Percentiles rank a stretch among this genome's conserved stretches.
Conservation (phyloP, 441 rosid genomes). For the Pelargonium cotyledonis region DNA sequence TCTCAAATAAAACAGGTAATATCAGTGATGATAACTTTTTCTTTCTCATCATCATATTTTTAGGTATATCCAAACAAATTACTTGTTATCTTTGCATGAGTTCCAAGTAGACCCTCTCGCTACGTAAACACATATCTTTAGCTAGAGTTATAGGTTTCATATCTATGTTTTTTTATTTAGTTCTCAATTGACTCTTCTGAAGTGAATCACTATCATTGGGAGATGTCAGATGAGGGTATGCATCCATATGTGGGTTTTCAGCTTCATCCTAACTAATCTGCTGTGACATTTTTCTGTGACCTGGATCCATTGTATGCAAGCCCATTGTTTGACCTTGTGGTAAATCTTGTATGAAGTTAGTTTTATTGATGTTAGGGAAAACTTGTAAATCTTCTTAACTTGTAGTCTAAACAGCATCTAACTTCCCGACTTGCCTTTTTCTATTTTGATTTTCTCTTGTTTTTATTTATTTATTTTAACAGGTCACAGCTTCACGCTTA, state of each 20-base stretch:
- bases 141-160: background rate
- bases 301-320: too few species aligned
- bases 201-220: background rate
- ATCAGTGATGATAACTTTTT: background rate
- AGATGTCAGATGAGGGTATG: too few species aligned
- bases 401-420: background rate
- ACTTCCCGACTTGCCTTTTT: background rate
- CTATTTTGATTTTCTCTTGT: constrained; percentile 5
- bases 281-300: too few species aligned
- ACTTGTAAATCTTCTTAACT: background rate
- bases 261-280: too few species aligned
- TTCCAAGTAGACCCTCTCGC: background rate
- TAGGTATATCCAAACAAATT: background rate
- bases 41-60: background rate
- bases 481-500: constrained; percentile 90
- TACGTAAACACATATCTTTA: background rate
- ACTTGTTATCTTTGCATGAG: background rate
- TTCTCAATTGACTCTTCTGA: background rate
- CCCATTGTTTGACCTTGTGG: background rate
- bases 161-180: background rate
- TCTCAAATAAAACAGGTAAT: constrained; percentile 82
- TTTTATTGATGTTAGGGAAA: background rate
- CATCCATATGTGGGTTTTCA: too few species aligned
- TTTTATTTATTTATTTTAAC: constrained; percentile 23
- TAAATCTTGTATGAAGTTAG: background rate